Conservation (phyloP, 2,329 filamentous ascomycete species). For the Penicillium verrucosum region DNA sequence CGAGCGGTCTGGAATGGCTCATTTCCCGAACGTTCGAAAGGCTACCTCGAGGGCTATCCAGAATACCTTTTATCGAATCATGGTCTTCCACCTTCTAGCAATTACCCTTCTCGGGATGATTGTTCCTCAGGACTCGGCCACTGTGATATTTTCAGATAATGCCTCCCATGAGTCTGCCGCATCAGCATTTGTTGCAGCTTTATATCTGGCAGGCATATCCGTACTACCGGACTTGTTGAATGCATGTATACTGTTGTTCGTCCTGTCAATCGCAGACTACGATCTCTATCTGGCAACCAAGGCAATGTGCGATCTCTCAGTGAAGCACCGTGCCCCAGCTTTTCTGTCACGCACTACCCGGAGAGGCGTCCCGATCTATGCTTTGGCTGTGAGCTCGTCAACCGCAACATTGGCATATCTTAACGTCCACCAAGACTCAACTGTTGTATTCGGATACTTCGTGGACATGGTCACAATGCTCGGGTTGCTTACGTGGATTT, state of each 20-base stretch:
- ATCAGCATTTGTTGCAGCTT: constrained; percentile 72
- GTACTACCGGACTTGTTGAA: constrained; percentile 66
- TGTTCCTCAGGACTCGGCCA: constrained; percentile 63
- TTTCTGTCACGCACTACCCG: constrained; percentile 68
- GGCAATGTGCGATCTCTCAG: constrained; percentile 67
- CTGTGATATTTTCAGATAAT: constrained; percentile 51
- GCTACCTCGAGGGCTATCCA: constrained; percentile 73
- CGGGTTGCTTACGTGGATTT: constrained; percentile 64
- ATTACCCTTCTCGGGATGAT: constrained; percentile 74
- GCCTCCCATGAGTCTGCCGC: constrained; percentile 53
- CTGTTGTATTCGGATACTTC: constrained; percentile 59
- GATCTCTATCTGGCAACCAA: constrained; percentile 72
- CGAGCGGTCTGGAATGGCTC: constrained; percentile 70
- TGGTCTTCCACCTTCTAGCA: constrained; percentile 73
- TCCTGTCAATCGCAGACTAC: constrained; percentile 71
- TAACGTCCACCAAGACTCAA: constrained; percentile 57
- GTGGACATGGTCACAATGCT: constrained; percentile 66
- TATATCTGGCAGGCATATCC: constrained; percentile 61
- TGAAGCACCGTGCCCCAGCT: constrained; percentile 66
- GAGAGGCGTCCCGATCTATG: constrained; percentile 66
- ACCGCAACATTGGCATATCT: constrained; percentile 66
- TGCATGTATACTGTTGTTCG: constrained; percentile 68
- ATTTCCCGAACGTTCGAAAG: constrained; percentile 72
- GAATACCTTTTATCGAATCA: constrained; percentile 75
- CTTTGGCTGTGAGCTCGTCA: constrained; percentile 57